Evolutionary conservation across 192 early-diverging fungal genomes (phyloP), one percentile per base, ranked within the genome.

Genomic region (Piromyces finnis): DNA sequence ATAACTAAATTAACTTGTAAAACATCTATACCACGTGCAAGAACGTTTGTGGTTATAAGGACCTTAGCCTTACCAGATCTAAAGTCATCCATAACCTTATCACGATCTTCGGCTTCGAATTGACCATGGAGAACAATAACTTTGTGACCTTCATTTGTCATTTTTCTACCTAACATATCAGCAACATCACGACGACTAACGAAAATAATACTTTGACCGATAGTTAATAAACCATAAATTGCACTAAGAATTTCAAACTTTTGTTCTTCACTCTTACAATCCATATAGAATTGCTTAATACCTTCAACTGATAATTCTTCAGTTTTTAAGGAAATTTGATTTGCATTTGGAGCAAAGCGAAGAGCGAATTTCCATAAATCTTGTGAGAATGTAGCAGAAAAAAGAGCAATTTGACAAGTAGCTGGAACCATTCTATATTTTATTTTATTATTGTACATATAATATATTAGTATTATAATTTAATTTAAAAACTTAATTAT

Each of bases 221-320:
- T 93, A 0, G 96, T 96, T 83, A 98, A 85, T 80, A 99, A 84
- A 27, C 90, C 90, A 79, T 94, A 95, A 5, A 95, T 84, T 80
- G 87, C 87, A 22, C 87, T 87, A 27, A 95, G 84, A 1, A 92
- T 90, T 79, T 93, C 90, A 77, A 92, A 88, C 85, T 98, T 98
- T 85, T 95, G 91, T n/a, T 90, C 82, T 77, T 88, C 90, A 80
- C 85, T 84, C 78, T 86, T 89, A 85, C 96, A 98, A 86, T 97
- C 94, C 92, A 99, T 94, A 85, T 97, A 99, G 82, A 95, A 95
- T 87, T 99, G 97, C 81, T 94, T 94, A 85, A 99, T 98, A 11
- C 90, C 92, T 29, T 95, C 93, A 13, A 99, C 97, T 2, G 94
- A 94, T 17, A 99, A 86, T 84, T 99, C 97, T 78, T 95, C 93